Conservation (phyloP, 208 protist species). For the Trypanosomatidae sp. region DNA sequence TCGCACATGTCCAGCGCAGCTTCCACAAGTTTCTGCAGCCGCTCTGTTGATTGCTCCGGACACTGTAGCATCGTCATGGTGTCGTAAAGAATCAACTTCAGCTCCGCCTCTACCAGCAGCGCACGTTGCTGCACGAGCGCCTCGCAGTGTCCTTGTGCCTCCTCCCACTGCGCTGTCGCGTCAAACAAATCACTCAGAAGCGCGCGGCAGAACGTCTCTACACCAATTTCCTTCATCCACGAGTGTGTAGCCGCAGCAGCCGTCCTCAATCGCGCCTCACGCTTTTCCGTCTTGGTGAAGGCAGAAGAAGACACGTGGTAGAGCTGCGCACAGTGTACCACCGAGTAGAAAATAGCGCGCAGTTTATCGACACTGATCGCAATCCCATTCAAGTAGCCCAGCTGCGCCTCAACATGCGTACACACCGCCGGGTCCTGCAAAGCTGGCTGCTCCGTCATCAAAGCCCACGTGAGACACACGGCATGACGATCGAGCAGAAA, state of each 20-base stretch:
- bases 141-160: slow-evolving; percentile 1
- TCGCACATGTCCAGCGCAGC: slow-evolving; percentile 26
- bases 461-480: slow-evolving; percentile 52
- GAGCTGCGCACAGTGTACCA: slow-evolving; percentile 40
- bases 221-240: slow-evolving; percentile 29
- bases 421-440: neutral
- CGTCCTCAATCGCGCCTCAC: neutral
- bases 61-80: slow-evolving; percentile 15
- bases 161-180: slow-evolving; percentile 20
- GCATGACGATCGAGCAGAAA: slow-evolving; percentile 76
- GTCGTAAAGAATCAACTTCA: slow-evolving; percentile 37
- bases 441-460: slow-evolving; percentile 10
- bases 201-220: slow-evolving; percentile 25
- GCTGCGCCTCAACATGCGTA: neutral
- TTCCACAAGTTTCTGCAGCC: slow-evolving; percentile 26
- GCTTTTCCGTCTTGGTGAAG: slow-evolving; percentile 32
- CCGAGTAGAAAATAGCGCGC: slow-evolving; percentile 33
- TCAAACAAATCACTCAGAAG: slow-evolving; percentile 41
- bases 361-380: slow-evolving; percentile 28
- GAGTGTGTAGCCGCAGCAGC: slow-evolving; percentile 1
- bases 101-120: slow-evolving; percentile 29
- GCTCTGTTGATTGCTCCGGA: slow-evolving; percentile 7
- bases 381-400: slow-evolving; percentile 4
- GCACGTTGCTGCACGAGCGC: slow-evolving; percentile 13
- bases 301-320: slow-evolving; percentile 18